Evolutionary conservation across 2,329 filamentous ascomycete species (phyloP).

Genomic region (Cercospora zeae-maydis): DNA sequence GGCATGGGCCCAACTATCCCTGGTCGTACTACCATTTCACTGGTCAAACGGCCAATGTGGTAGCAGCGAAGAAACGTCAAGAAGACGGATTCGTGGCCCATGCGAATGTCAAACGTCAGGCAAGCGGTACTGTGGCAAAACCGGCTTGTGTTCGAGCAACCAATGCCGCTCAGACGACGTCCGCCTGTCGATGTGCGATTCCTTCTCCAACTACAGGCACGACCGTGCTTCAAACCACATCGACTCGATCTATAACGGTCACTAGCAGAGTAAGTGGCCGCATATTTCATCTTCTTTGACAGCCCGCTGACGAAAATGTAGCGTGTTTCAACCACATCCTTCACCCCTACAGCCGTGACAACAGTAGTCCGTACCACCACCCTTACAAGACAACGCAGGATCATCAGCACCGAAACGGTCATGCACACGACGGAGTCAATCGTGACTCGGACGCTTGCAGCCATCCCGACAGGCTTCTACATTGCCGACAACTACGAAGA

Average conservation of each 20-base stretch:
- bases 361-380: constrained; percentile 1
- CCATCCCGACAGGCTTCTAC: constrained; percentile 2
- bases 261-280: not conserved
- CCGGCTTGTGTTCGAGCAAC: constrained; percentile 4
- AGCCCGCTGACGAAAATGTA: not conserved
- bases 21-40: constrained; percentile 6
- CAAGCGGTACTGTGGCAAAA: not conserved
- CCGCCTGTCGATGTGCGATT: constrained; percentile 8
- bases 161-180: not conserved
- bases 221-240: not conserved
- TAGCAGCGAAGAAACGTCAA: not conserved
- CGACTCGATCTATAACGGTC: not conserved
- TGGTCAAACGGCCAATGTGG: not conserved
- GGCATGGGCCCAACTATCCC: not conserved
- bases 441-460: not conserved
- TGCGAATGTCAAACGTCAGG: constrained; percentile 2
- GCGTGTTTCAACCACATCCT: constrained; percentile 1
- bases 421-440: constrained; percentile 1
- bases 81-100: not conserved
- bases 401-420: not conserved
- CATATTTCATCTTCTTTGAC: not conserved
- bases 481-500: constrained; percentile 5
- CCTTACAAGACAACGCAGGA: not conserved
- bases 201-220: constrained; percentile 4
- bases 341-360: not conserved